phyloP scores from a whole-genome alignment of 31 red algal genomes.

The Endocladia muricata region DNA sequence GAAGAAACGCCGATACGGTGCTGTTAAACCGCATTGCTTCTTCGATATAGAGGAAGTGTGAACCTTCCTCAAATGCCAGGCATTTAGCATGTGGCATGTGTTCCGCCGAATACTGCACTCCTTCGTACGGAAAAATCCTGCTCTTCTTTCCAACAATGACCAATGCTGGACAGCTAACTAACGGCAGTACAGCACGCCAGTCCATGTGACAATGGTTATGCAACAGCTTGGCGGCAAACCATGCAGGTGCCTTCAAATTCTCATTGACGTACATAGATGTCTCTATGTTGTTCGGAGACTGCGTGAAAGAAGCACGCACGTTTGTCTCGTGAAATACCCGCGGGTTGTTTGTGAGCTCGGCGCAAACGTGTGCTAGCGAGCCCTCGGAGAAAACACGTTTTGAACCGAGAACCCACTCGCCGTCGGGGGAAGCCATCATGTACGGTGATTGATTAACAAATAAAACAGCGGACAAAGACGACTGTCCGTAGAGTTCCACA shows the following conservation, averaged over 20 bases:
- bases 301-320: slow-evolving; percentile 39
- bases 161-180: slow-evolving; percentile 46
- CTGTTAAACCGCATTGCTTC: slow-evolving; percentile 53
- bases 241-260: slow-evolving; percentile 13
- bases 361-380: slow-evolving; percentile 24
- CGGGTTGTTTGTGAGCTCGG: slow-evolving; percentile 26
- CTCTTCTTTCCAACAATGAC: slow-evolving; percentile 66
- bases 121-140: slow-evolving; percentile 57
- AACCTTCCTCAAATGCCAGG: slow-evolving; percentile 33
- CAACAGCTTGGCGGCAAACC: slow-evolving; percentile 57
- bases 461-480: slow-evolving; percentile 36
- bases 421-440: slow-evolving; percentile 32
- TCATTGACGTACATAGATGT: slow-evolving; percentile 40
- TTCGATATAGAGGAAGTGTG: slow-evolving; percentile 59
- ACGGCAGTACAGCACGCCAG: slow-evolving; percentile 41
- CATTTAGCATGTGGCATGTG: slow-evolving; percentile 50
- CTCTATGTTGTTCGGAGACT: slow-evolving; percentile 28
- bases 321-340: slow-evolving; percentile 34
- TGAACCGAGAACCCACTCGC: slow-evolving; percentile 51
- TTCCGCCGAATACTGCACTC: slow-evolving; percentile 26
- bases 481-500: slow-evolving; percentile 63
- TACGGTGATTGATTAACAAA: slow-evolving; percentile 67
- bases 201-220: slow-evolving; percentile 43
- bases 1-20: slow-evolving; percentile 47
- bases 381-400: slow-evolving; percentile 40